A percentile compares a stretch with the other conserved stretches of the same genome.
Evolutionary conservation across 2,329 filamentous ascomycete species (phyloP).

Genomic region (Trichoderma breve): DNA sequence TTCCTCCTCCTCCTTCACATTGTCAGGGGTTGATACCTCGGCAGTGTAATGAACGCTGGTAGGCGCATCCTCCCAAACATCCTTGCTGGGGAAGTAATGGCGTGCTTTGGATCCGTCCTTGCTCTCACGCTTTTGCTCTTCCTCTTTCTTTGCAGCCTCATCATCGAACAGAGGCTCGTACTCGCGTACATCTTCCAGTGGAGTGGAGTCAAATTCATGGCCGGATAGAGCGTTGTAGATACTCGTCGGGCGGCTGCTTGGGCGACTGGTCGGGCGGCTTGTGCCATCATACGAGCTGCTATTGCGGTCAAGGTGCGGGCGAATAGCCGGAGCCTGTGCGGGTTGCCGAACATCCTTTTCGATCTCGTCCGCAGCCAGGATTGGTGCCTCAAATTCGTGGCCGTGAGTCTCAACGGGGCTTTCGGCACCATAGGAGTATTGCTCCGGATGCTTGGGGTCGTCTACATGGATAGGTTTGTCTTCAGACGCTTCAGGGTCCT

Average conservation of each 20-base stretch:
- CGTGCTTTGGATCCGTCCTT: slow-evolving; percentile 52
- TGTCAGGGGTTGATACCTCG: slow-evolving; percentile 76
- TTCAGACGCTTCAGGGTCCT: slow-evolving; percentile 32
- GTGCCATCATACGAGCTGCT: slow-evolving; percentile 55
- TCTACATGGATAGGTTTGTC: slow-evolving; percentile 72
- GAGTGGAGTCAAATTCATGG: slow-evolving; percentile 59
- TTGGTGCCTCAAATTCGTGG: slow-evolving; percentile 68
- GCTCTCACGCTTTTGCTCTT: slow-evolving; percentile 42
- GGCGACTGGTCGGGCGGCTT: slow-evolving; percentile 63
- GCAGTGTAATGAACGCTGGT: slow-evolving; percentile 76
- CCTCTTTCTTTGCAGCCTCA: slow-evolving; percentile 47
- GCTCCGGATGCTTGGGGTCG: slow-evolving; percentile 46
- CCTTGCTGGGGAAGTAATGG: slow-evolving; percentile 84
- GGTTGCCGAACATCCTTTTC: slow-evolving; percentile 68
- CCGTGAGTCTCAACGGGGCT: slow-evolving; percentile 55
- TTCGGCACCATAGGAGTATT: slow-evolving; percentile 38
- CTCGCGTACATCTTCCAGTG: slow-evolving; percentile 83
- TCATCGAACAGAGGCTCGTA: slow-evolving; percentile 94
- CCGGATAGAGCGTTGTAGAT: slow-evolving; percentile 56
- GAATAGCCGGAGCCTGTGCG: slow-evolving; percentile 75
- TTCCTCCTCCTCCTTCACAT: slow-evolving; percentile 37
- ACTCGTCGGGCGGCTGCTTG: slow-evolving; percentile 47
- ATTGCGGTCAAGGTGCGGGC: slow-evolving; percentile 65
- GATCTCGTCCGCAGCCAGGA: slow-evolving; percentile 85
- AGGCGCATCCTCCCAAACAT: slow-evolving; percentile 96